These are phyloP conservation scores for Globisporangium spinosum DNA, from an alignment of 352 stramenopile species.

Conservation along the genomic window DNA sequence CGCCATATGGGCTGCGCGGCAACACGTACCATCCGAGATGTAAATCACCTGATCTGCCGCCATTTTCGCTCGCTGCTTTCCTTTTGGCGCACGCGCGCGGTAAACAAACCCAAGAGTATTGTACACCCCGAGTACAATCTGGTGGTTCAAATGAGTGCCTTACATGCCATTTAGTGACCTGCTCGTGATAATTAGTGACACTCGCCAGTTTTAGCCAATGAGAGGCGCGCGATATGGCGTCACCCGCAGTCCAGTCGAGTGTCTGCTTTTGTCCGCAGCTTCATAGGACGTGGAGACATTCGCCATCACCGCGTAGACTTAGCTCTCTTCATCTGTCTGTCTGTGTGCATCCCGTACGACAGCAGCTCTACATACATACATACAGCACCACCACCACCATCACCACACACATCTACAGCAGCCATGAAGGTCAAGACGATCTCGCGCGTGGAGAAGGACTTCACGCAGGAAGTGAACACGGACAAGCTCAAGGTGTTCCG, in stretches of 20 bases:
- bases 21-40: conserved; percentile 46
- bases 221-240: background rate
- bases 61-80: conserved; percentile 7
- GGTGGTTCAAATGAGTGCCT: conserved; percentile 2
- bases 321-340: conserved; percentile 1
- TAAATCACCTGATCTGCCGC: conserved; percentile 31
- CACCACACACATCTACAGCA: background rate
- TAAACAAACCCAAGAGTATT: background rate
- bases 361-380: background rate
- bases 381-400: background rate
- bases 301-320: background rate
- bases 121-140: background rate
- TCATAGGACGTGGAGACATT: conserved; percentile 3
- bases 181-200: background rate
- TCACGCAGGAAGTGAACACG: conserved; percentile 91
- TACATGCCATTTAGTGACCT: background rate
- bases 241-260: conserved; percentile 9
- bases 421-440: conserved; percentile 99
- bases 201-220: background rate
- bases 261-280: background rate
- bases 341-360: background rate
- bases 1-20: background rate
- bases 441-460: conserved; percentile 92
- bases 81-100: background rate
- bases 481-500: conserved; percentile 95